Conservation (phyloP, 306 rosid species). For the Arachis stenosperma region DNA sequence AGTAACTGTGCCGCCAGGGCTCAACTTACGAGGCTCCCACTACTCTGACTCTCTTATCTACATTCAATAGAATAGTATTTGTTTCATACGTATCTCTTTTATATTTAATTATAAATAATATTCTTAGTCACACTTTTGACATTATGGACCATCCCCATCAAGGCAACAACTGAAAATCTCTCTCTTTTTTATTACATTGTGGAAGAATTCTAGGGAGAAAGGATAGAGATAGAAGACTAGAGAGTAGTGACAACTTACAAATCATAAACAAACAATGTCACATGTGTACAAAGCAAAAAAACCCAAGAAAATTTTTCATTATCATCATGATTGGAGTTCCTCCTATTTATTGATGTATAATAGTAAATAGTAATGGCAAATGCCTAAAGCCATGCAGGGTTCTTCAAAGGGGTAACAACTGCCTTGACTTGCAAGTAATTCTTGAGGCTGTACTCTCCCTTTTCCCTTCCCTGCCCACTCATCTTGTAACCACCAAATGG, state of each 20-base stretch:
- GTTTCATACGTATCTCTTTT: too few relatives aligned
- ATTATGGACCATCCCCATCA: too few relatives aligned
- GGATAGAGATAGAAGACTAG: neutral
- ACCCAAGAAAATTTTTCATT: constrained; percentile 17
- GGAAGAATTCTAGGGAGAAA: neutral
- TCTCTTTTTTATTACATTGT: too few relatives aligned
- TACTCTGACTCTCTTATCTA: too few relatives aligned
- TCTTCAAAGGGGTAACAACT: constrained; percentile 71
- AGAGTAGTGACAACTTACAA: neutral
- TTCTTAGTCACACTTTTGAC: too few relatives aligned
- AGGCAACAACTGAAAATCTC: too few relatives aligned
- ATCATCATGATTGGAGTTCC: constrained; percentile 18
- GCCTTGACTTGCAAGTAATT: constrained; percentile 97
- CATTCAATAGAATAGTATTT: too few relatives aligned
- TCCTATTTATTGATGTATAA: constrained; percentile 27
- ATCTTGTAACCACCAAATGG: constrained; percentile 96
- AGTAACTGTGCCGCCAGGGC: too few relatives aligned
- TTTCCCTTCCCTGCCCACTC: constrained; percentile 96
- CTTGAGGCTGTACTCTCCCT: constrained; percentile 74
- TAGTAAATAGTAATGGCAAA: too few relatives aligned
- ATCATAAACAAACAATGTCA: neutral
- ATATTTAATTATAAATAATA: too few relatives aligned
- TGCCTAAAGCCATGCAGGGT: constrained; percentile 85
- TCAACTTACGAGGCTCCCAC: too few relatives aligned
- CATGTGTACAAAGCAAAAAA: neutral